These are phyloP conservation scores for Paragyromitra xinjiangensis DNA, from an alignment of 495 filamentous ascomycete species.

Conservation along the genomic window DNA sequence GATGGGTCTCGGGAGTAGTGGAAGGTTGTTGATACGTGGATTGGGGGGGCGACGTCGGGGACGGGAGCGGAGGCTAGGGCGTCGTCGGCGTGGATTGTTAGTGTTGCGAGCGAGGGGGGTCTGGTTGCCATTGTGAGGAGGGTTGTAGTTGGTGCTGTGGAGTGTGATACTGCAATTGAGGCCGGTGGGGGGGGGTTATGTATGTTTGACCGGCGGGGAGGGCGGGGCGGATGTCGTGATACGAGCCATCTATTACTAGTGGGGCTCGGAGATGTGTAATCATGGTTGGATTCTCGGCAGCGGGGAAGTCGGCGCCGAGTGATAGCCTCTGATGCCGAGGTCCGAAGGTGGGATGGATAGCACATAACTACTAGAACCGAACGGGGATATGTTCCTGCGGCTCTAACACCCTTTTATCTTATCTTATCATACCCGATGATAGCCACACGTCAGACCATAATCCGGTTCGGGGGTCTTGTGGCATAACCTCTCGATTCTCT, in stretches of 20 bases:
- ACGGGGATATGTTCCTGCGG: not conserved
- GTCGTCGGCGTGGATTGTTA: constrained; percentile 88
- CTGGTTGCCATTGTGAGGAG: not conserved
- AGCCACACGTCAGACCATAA: not conserved
- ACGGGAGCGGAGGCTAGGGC: constrained; percentile 67
- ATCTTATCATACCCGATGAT: not conserved
- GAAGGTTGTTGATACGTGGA: constrained; percentile 90
- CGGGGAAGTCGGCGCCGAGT: not conserved
- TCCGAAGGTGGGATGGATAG: not conserved
- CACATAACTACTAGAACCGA: no score
- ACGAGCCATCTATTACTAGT: not conserved
- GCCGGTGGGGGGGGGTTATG: not conserved
- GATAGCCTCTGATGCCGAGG: constrained; percentile 2
- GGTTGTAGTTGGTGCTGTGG: not conserved
- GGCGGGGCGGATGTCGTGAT: not conserved
- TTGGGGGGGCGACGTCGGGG: constrained; percentile 80
- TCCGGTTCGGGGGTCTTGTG: not conserved
- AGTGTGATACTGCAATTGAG: not conserved
- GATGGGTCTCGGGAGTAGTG: constrained; percentile 75
- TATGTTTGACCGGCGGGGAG: not conserved
- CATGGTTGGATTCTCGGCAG: not conserved
- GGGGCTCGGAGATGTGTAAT: not conserved
- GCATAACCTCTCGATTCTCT: not conserved
- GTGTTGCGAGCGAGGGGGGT: constrained; percentile 65
- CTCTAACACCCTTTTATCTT: not conserved